Evolutionary conservation across 768 basidiomycete genomes (phyloP), one percentile per base, ranked within the genome.

Genomic region (Pleurotus salmoneostramineus): DNA sequence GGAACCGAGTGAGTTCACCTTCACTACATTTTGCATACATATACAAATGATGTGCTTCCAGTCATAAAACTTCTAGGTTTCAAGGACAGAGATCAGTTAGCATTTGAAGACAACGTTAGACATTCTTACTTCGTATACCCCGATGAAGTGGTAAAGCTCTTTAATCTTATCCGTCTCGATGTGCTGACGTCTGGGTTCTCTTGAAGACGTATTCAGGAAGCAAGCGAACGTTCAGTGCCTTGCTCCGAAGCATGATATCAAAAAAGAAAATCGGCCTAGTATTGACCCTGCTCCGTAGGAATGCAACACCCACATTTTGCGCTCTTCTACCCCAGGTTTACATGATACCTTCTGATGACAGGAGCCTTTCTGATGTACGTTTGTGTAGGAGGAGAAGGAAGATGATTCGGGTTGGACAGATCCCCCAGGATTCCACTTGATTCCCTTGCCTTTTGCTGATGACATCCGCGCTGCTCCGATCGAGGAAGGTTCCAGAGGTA

Each of bases 41-140:
- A 27, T 27, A 27, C 21, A 27, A 3, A 27, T 40, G 40, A 42
- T 43, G n/a, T 31, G 3, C 17, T 4, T 40, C 14, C 11, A 92
- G 93, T 87, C 8, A 83, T 99, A 67, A 94, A 89, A 69, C 84
- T 99, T 4, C 84, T 99, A 31, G 97, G 97, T 4, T 98, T 98
- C 77, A 94, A 95, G 68, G 78, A 88, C 55, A 80, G 79, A 10
- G 71, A 70, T 4, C 80, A 88, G 61, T 78, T 98, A 1, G 72
- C 73, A 1, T 90, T 95, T 62, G 90, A 95, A 67, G 93, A 98
- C 67, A 96, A 95, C 63, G 71, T 97, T 66, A 96, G 93, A 66
- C 95, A 98, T 71, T 88, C 95, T 0, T 71, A 84, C 47, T 98
- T 98, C 69, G 83, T 98, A 56, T 92, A 93, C 68, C 97, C 97